Base-by-base conservation (phyloP, 208 protist species). In the Leishmania turanica region DNA sequence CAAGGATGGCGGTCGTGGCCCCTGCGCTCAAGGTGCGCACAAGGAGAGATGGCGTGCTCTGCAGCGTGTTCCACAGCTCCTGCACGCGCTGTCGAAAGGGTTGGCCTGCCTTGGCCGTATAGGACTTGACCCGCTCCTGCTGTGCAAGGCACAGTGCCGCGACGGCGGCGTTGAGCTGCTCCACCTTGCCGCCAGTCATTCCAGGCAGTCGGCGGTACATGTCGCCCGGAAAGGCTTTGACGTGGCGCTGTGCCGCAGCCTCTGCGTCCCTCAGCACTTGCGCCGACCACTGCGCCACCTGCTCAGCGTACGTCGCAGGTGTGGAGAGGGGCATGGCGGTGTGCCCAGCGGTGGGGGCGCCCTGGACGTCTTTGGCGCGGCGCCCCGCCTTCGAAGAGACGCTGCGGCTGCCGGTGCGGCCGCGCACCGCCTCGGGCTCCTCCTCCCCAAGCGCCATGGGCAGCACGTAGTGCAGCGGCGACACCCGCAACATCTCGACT, bases 61-160 rank as follows among this genome's bases (percentile, higher is more conserved):
- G 84, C 53, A 96, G 60, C 31, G 84, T 85, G 31, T 87, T 81
- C 77, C 84, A 88, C n/a, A 96, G 76, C 70, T 92, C 90, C 80
- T 96, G 90, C 17, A 96, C 86, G 51, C 92, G 89, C 47, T 94
- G 84, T 9, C 90, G 88, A 73, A 93, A 96, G 6, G 58, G 53
- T 7, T 71, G 79, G 42, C 84, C 73, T 40, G 90, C 92, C 73
- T 89, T 84, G 19, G 70, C 70, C 15, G 89, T 49, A 87, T 97
- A 90, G 53, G 82, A 86, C 34, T 77, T 64, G 15, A 89, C 65
- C 0, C 87, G 83, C 31, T 90, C 81, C 76, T 92, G 72, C 75
- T 94, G 92, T 56, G 82, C 70, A 19, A 85, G 80, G 77, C 87
- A 95, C 13, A 91, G 74, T 1, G 78, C 58, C 53, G 87, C 83